A percentile compares a stretch with the other conserved stretches of the same genome.
Evolutionary conservation across 805 yeast species (phyloP).

Genomic region (Suhomyces prunicola): DNA sequence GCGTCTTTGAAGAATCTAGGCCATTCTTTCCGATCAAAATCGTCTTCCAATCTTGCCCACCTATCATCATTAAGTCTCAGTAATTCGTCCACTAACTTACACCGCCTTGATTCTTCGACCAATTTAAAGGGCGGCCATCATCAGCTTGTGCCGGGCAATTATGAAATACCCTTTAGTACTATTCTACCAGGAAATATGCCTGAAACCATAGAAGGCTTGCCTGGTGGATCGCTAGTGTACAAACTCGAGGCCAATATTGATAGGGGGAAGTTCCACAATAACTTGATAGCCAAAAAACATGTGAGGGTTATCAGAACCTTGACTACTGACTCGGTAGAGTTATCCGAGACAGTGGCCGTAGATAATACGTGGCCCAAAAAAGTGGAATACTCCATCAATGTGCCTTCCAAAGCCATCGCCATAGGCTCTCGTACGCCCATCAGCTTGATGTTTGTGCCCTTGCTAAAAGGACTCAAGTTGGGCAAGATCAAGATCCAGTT

Average conservation of each 20-base stretch:
- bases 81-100: constrained; percentile 1
- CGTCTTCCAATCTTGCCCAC: constrained; percentile 20
- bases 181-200: constrained; percentile 80
- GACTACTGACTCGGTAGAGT: constrained; percentile 81
- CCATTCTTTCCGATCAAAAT: constrained; percentile 30
- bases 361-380: constrained; percentile 95
- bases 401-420: constrained; percentile 86
- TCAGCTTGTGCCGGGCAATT: constrained; percentile 64
- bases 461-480: constrained; percentile 72
- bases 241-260: constrained; percentile 77
- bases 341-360: constrained; percentile 87
- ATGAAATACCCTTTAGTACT: constrained; percentile 86
- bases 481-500: constrained; percentile 71
- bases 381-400: constrained; percentile 82
- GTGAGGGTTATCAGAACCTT: constrained; percentile 81
- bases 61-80: constrained; percentile 8
- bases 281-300: constrained; percentile 64
- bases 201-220: constrained; percentile 88
- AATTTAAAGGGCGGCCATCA: constrained; percentile 19
- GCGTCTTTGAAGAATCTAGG: constrained; percentile 42
- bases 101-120: constrained; percentile 10
- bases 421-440: constrained; percentile 79
- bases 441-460: constrained; percentile 69
- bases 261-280: constrained; percentile 70
- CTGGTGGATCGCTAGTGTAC: constrained; percentile 72